phyloP scores from a whole-genome alignment of 2,329 filamentous ascomycete genomes.

The Colletotrichum phormii region DNA sequence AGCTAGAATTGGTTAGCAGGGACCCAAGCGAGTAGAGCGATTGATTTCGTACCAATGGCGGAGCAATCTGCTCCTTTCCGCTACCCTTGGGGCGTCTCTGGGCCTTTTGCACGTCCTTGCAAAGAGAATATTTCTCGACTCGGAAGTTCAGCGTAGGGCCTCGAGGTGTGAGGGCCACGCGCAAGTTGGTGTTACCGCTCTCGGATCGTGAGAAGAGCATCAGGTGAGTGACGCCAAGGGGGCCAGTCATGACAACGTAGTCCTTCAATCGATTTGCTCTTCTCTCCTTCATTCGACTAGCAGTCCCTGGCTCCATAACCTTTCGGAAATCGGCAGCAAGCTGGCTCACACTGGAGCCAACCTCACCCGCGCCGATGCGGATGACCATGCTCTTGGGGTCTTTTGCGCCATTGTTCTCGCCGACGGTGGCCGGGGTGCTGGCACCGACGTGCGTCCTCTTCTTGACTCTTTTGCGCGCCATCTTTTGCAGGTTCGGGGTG shows the following conservation, averaged over 20 bases:
- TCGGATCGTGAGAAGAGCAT: constrained; percentile 92
- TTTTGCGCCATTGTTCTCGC: constrained; percentile 69
- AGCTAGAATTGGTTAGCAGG: constrained; percentile 62
- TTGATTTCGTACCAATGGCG: constrained; percentile 76
- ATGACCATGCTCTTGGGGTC: constrained; percentile 98
- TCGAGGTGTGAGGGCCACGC: constrained; percentile 86
- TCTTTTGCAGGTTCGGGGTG: constrained; percentile 50
- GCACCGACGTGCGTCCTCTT: constrained; percentile 87
- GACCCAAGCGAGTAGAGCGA: constrained; percentile 5
- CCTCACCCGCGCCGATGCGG: constrained; percentile 92
- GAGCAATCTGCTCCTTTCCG: constrained; percentile 86
- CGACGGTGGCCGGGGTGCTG: constrained; percentile 66
- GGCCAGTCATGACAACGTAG: constrained; percentile 95
- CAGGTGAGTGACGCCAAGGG: constrained; percentile 91
- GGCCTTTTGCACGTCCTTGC: constrained; percentile 87
- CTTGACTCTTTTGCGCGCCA: constrained; percentile 86
- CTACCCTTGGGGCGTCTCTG: constrained; percentile 85
- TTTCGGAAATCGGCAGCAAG: constrained; percentile 89
- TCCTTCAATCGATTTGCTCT: constrained; percentile 89
- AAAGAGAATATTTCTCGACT: constrained; percentile 93
- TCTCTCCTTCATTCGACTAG: constrained; percentile 88
- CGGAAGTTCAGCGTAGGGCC: constrained; percentile 95
- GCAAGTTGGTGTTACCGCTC: constrained; percentile 91
- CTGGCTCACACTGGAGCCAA: constrained; percentile 91
- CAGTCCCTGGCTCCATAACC: constrained; percentile 97